These are phyloP conservation scores for Apiotrichum brassicae DNA, from an alignment of 1,284 basidiomycete species.

Conservation along the genomic window DNA sequence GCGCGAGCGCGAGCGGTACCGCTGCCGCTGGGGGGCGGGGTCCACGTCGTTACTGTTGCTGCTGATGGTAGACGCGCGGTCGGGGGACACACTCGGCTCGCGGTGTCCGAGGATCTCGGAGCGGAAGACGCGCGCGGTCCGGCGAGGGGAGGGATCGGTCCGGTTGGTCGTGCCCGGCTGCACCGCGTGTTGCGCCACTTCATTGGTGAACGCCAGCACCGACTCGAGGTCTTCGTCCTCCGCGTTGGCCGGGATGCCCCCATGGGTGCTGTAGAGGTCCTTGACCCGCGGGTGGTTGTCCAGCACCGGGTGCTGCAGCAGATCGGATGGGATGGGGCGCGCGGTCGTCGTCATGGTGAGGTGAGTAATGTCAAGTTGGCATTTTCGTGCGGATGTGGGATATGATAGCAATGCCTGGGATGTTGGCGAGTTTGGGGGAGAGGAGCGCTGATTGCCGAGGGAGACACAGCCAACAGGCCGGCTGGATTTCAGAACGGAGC, in stretches of 20 bases:
- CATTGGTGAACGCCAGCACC: slow-evolving; percentile 13
- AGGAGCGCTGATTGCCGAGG: too few species aligned
- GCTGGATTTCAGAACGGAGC: too few species aligned
- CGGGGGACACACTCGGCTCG: slow-evolving; percentile 8
- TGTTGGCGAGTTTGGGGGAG: too few species aligned
- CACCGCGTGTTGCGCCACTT: slow-evolving; percentile 5
- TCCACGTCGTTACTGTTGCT: not conserved
- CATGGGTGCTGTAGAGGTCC: slow-evolving; percentile 4
- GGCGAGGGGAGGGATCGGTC: slow-evolving; percentile 13
- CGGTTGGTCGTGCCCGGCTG: slow-evolving; percentile 6
- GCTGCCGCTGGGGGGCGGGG: not conserved
- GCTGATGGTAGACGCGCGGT: not conserved
- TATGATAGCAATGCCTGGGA: too few species aligned
- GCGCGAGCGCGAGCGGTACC: slow-evolving; percentile 16
- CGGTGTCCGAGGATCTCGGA: slow-evolving; percentile 14
- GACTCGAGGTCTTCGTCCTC: not conserved
- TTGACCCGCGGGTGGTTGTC: slow-evolving; percentile 5
- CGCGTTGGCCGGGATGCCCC: slow-evolving; percentile 10
- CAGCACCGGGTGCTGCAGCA: slow-evolving; percentile 8
- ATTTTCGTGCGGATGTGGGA: too few species aligned
- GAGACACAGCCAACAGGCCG: too few species aligned
- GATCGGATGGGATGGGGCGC: slow-evolving; percentile 13
- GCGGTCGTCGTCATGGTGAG: not conserved
- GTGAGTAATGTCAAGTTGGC: too few species aligned
- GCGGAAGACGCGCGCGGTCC: slow-evolving; percentile 14